Evolutionary conservation across 305 asterid species (phyloP), one percentile per base, ranked within the genome.

Genomic region (Fraxinus angustifolia): DNA sequence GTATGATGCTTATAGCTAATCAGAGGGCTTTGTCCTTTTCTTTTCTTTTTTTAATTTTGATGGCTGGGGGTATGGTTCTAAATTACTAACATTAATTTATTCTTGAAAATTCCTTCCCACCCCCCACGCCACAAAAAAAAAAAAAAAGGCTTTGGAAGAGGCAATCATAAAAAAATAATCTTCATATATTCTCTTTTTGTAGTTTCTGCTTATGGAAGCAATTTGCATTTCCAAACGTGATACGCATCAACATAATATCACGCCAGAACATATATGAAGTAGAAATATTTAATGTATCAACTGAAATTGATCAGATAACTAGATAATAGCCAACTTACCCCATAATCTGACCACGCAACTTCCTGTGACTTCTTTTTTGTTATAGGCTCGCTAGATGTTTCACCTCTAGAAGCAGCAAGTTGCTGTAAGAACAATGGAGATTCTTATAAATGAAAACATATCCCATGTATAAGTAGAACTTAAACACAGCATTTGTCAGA

Each of bases 281-380:
- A 16, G 21, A 50, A 50, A 50, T 16, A 50, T 50, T 16, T 16
- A 19, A 58, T 19, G 34, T 65, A 76, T 45, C 16, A 70, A 58
- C 30, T 58, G 6, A 58, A 81, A 75, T 45, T 36, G 77, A 85
- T 35, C 53, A 48, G 33, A 80, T 71, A 80, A 10, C 17, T 72
- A 12, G 34, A 65, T 14, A 35, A 48, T 30, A 81, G 72, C 76
- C 21, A 50, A 77, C 94, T 91, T 87, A 93, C 98, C 88, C 90
- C 98, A 82, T 89, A 89, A 16, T 85, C 94, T 33, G 94, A 73
- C 91, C 91, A 92, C 78, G 85, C 8, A 78, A 88, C 88, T 80
- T 91, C 99, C 60, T 80, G 92, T 34, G 94, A 80, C 88, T 94
- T 91, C 87, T 91, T 94, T 89, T 89, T 90, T 35, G 91, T 82